Percentiles rank a stretch among this genome's conserved stretches.
phyloP scores from a whole-genome alignment of 305 asterid genomes.

The Solanum hybrid region DNA sequence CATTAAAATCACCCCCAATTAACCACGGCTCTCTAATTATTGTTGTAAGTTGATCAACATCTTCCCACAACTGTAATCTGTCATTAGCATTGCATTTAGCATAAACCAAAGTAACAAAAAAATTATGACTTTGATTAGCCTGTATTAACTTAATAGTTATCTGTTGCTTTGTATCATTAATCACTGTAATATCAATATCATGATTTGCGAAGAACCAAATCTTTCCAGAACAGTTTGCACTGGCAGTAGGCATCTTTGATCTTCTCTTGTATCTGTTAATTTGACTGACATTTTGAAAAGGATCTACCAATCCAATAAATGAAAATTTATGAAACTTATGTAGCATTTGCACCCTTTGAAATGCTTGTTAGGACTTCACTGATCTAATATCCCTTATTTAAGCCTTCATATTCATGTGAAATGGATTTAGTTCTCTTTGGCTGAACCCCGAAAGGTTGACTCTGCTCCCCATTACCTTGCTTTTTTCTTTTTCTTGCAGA shows the following conservation, averaged over 20 bases:
- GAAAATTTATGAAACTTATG: not conserved
- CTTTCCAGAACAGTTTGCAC: not conserved
- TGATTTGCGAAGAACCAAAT: not conserved
- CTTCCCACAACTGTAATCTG: not conserved
- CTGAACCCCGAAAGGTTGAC: not conserved
- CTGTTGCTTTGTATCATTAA: not conserved
- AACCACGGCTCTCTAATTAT: not conserved
- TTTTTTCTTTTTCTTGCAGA: not conserved
- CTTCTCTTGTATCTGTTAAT: no score
- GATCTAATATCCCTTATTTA: not conserved
- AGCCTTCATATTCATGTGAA: not conserved
- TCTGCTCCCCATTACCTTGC: not conserved
- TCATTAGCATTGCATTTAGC: not conserved
- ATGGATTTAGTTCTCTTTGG: not conserved
- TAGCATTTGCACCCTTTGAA: not conserved
- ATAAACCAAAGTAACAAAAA: not conserved
- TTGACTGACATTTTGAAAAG: not conserved
- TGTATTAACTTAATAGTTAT: not conserved
- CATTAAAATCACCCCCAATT: not conserved
- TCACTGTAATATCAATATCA: not conserved
- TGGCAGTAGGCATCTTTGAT: not conserved
- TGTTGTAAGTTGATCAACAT: not conserved
- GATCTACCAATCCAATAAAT: not conserved
- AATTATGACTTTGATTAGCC: not conserved
- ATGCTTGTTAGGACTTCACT: not conserved